Evolutionary conservation across 108 stramenopile species (phyloP), one percentile per base, ranked within the genome.

Genomic region (Parietichytrium sp.): DNA sequence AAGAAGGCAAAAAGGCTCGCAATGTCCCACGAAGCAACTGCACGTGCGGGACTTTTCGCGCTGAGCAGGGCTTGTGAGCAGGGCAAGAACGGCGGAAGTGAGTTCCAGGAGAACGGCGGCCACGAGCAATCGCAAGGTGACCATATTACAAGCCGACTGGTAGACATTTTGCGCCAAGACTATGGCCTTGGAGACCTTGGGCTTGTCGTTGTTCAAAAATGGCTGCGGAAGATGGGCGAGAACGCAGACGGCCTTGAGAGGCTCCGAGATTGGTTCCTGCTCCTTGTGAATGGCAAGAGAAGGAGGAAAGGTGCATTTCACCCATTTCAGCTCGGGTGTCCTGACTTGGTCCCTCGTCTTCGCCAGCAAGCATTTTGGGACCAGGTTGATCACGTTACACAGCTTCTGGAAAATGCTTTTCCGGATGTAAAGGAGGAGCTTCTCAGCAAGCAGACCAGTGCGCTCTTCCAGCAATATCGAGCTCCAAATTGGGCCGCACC

Each of bases 381-480:
- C 4, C 18, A 72, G 6, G 33, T 38, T 6, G 61, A 72, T 0
- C 38, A 45, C 42, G 20, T 72, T 1, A n/a, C n/a, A n/a, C n/a
- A n/a, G n/a, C n/a, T n/a, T n/a, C n/a, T n/a, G n/a, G n/a, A n/a
- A n/a, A n/a, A n/a, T n/a, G n/a, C n/a, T n/a, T n/a, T n/a, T n/a
- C n/a, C n/a, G n/a, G n/a, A n/a, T n/a, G n/a, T n/a, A n/a, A 15
- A 53, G 4, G n/a, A 3, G 3, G 79, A 80, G 4, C 47, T 84
- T 6, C 27, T 7, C 4, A 48, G 54, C 38, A 45, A 82, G 23
- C 18, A 31, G 18, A 27, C 42, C 15, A 33, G 16, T 4, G 26
- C 53, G 23, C 55, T 79, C 36, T 86, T 86, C 48, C 84, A 86
- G 81, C 86, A 61, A 13, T 86, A 86, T 79, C 86, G 86, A 6